Evolutionary conservation across 2,329 filamentous ascomycete species (phyloP).

Genomic region (Ascochyta koolunga): DNA sequence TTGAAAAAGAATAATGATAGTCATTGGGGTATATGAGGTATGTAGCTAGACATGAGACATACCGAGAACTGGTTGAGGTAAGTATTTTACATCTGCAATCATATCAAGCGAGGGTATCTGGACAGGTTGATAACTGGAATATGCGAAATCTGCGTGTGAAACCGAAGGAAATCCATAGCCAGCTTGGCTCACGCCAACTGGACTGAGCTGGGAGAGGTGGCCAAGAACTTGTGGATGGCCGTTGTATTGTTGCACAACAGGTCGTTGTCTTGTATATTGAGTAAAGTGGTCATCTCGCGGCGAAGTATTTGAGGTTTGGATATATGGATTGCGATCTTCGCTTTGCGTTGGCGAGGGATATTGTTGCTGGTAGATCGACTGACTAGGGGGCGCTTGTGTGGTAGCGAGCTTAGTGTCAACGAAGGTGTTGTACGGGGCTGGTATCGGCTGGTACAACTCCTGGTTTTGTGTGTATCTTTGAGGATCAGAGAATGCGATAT

Average conservation of each 20-base stretch:
- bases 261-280: slow-evolving; percentile 28
- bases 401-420: slow-evolving; percentile 26
- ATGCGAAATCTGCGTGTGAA: slow-evolving; percentile 35
- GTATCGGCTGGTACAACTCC: slow-evolving; percentile 33
- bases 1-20: slow-evolving; percentile 35
- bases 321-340: slow-evolving; percentile 33
- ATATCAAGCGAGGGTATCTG: slow-evolving; percentile 47
- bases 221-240: slow-evolving; percentile 30
- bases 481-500: slow-evolving; percentile 22
- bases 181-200: slow-evolving; percentile 30
- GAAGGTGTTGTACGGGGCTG: slow-evolving; percentile 32
- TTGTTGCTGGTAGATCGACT: slow-evolving; percentile 33
- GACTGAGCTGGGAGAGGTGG: slow-evolving; percentile 25
- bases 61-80: slow-evolving; percentile 48
- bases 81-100: slow-evolving; percentile 45
- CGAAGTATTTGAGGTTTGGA: slow-evolving; percentile 29
- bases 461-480: slow-evolving; percentile 32
- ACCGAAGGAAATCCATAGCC: slow-evolving; percentile 24
- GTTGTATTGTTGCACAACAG: slow-evolving; percentile 30
- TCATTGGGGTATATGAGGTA: slow-evolving; percentile 41
- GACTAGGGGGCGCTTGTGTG: slow-evolving; percentile 29
- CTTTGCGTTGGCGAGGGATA: slow-evolving; percentile 26
- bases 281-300: slow-evolving; percentile 32
- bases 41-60: slow-evolving; percentile 50
- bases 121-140: slow-evolving; percentile 38